Conservation (phyloP, 1,139 yeast genomes). For the Scheffersomyces lignicola region DNA sequence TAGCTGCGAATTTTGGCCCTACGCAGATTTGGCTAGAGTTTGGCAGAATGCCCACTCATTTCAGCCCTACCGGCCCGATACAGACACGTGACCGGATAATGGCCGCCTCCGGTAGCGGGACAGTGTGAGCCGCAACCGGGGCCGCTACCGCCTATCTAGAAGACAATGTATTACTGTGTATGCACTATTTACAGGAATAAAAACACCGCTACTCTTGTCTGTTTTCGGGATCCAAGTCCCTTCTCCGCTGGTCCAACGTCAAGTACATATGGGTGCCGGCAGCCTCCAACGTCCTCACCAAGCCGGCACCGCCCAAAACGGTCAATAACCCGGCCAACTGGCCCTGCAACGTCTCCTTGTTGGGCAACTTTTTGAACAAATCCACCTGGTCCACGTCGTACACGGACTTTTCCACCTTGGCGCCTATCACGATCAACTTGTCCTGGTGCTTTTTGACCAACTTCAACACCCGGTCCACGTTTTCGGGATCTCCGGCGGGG, state of each 20-base stretch:
- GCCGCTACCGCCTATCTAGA: no score
- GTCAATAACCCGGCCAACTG: slow-evolving; percentile 86
- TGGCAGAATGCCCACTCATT: no score
- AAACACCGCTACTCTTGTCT: no score
- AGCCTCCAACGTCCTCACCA: slow-evolving; percentile 77
- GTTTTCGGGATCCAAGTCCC: slow-evolving; percentile 47
- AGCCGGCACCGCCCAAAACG: slow-evolving; percentile 83
- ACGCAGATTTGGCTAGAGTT: no score
- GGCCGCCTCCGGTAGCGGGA: no score
- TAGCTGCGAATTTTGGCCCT: slow-evolving; percentile 9
- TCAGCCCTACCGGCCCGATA: no score
- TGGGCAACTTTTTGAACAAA: slow-evolving; percentile 71
- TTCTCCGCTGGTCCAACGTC: slow-evolving; percentile 64
- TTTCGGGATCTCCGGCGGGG: slow-evolving; percentile 66
- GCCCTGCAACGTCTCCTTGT: slow-evolving; percentile 68
- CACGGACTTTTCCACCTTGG: slow-evolving; percentile 65
- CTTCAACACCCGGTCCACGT: slow-evolving; percentile 62
- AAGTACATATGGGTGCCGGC: slow-evolving; percentile 67
- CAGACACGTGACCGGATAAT: no score
- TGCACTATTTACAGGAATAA: no score
- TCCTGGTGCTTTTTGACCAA: slow-evolving; percentile 66
- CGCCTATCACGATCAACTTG: slow-evolving; percentile 79
- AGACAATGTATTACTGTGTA: no score
- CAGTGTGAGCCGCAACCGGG: no score
- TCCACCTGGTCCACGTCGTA: slow-evolving; percentile 56